These are phyloP conservation scores for Neoboletus brunneissimus DNA, from an alignment of 768 basidiomycete species.

Conservation along the genomic window DNA sequence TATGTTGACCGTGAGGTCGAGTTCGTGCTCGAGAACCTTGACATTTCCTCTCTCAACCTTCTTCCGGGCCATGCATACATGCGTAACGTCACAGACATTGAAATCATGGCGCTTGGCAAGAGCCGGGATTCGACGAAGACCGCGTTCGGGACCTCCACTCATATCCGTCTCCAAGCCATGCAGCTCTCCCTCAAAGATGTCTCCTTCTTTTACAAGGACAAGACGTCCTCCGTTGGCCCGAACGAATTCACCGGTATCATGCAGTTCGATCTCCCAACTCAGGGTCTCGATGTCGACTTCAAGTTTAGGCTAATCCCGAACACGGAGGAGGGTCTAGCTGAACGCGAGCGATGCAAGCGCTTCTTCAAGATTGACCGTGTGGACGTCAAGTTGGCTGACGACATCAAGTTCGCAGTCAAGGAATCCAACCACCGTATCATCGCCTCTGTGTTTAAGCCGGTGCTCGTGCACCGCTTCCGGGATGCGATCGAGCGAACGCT, in stretches of 20 bases:
- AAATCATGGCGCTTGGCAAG: conserved; percentile 44
- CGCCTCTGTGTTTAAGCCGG: conserved; percentile 59
- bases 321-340: conserved; percentile 37
- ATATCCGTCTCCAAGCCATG: conserved; percentile 61
- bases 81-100: conserved; percentile 65
- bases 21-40: conserved; percentile 72
- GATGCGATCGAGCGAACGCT: conserved; percentile 60
- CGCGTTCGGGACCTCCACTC: conserved; percentile 60
- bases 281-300: conserved; percentile 68
- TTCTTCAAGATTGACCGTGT: conserved; percentile 61
- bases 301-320: conserved; percentile 62
- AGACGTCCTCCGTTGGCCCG: conserved; percentile 50
- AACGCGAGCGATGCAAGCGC: conserved; percentile 44
- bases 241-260: conserved; percentile 60
- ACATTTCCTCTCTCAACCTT: conserved; percentile 63
- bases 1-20: conserved; percentile 67
- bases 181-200: conserved; percentile 62
- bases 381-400: conserved; percentile 52
- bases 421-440: conserved; percentile 65
- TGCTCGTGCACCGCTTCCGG: conserved; percentile 54
- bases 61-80: conserved; percentile 71
- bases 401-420: conserved; percentile 52
- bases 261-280: conserved; percentile 57
- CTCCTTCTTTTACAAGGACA: conserved; percentile 74
- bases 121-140: conserved; percentile 39